Conservation (phyloP, 345 rosid genomes). For the Fremontodendron californicum region DNA sequence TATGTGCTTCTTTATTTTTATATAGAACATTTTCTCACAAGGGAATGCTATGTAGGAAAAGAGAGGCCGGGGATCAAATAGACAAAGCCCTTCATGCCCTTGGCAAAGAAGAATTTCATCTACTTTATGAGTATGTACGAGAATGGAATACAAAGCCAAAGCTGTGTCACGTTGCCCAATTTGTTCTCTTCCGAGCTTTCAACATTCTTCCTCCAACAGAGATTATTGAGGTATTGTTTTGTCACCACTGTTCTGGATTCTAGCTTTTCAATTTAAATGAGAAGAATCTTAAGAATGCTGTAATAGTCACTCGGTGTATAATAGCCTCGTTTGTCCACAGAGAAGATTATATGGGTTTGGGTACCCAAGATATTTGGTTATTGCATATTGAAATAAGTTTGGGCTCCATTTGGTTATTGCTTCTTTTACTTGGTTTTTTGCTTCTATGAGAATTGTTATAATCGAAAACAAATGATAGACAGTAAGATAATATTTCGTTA, state of each 20-base stretch:
- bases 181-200: slow-evolving; percentile 65
- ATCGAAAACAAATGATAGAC: not conserved
- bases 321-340: not conserved
- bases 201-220: slow-evolving; percentile 69
- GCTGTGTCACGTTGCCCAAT: slow-evolving; percentile 84
- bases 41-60: slow-evolving; percentile 42
- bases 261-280: not conserved
- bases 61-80: slow-evolving; percentile 46
- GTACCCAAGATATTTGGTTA: not conserved
- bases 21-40: slow-evolving; percentile 6
- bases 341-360: not conserved
- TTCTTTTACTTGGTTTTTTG: not conserved
- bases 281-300: not conserved
- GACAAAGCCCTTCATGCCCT: slow-evolving; percentile 63
- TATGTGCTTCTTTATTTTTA: not conserved
- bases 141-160: slow-evolving; percentile 97
- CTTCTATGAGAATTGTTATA: not conserved
- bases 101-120: slow-evolving; percentile 56
- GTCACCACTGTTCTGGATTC: not conserved
- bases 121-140: slow-evolving; percentile 73
- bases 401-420: not conserved
- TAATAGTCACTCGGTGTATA: not conserved
- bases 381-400: not conserved
- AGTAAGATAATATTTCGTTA: not conserved
- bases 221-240: slow-evolving; percentile 61